A percentile compares a stretch with the other conserved stretches of the same genome.
Conservation (phyloP, 345 rosid species). For the Populus ilicifolia region DNA sequence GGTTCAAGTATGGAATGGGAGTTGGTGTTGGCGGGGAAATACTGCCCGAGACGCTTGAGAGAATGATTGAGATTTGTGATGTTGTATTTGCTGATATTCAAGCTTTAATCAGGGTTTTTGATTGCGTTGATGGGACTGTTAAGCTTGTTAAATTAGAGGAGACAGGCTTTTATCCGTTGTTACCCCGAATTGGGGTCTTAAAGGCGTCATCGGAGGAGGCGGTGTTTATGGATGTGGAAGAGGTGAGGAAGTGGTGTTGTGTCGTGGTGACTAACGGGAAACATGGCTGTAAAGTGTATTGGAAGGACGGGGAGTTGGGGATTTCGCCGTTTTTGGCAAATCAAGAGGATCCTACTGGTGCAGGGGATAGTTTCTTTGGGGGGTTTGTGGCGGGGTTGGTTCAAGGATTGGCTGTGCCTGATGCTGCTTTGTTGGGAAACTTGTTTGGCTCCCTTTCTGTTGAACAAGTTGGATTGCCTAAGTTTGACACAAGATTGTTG, state of each 20-base stretch:
- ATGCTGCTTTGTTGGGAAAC: constrained; percentile 89
- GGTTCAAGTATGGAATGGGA: constrained; percentile 78
- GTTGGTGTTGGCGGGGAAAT: constrained; percentile 97
- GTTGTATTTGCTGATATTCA: constrained; percentile 76
- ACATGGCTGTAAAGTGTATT: constrained; percentile 62
- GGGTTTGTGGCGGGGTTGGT: constrained; percentile 77
- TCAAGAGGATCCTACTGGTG: constrained; percentile 94
- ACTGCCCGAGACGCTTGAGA: constrained; percentile 71
- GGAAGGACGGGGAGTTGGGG: constrained; percentile 47
- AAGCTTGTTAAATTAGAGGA: constrained; percentile 53
- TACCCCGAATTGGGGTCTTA: constrained; percentile 58
- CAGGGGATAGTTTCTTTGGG: constrained; percentile 86
- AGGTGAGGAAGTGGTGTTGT: constrained; percentile 66
- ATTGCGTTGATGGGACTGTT: constrained; percentile 54
- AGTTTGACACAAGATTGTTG: too few species aligned
- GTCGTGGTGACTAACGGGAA: constrained; percentile 89
- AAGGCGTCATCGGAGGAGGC: constrained; percentile 92
- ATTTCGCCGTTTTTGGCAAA: constrained; percentile 59
- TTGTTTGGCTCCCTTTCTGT: constrained; percentile 83
- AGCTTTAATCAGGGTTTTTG: constrained; percentile 72
- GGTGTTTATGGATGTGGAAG: constrained; percentile 66
- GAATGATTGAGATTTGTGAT: constrained; percentile 68
- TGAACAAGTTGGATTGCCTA: too few species aligned
- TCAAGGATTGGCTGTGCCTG: constrained; percentile 64
- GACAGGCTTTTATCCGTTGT: constrained; percentile 57